A percentile compares a stretch with the other conserved stretches of the same genome.
These are phyloP conservation scores for Platanus orientalis DNA, from an alignment of 164 flowering plant species.

Conservation along the genomic window DNA sequence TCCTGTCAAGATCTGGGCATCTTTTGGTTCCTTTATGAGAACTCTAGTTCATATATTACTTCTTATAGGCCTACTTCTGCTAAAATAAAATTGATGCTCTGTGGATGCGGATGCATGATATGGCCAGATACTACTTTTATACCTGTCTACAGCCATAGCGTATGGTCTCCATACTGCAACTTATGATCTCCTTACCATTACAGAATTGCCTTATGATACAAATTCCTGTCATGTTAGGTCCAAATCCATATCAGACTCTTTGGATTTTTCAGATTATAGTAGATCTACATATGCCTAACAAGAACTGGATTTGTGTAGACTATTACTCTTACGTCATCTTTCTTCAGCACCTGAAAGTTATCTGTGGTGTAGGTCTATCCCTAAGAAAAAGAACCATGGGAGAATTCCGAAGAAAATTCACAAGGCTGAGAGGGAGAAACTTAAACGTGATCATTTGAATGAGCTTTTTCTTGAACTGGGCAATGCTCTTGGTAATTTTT, in stretches of 20 bases:
- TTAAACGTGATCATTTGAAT: slow-evolving; percentile 80
- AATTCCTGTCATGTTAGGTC: not conserved
- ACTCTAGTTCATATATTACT: too few relatives aligned
- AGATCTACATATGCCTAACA: not conserved
- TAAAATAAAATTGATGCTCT: too few relatives aligned
- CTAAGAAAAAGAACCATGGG: slow-evolving; percentile 40
- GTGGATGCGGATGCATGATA: too few relatives aligned
- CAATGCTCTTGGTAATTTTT: slow-evolving; percentile 57
- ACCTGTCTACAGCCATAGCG: too few relatives aligned
- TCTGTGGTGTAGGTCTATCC: slow-evolving; percentile 29
- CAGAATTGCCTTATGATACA: too few relatives aligned
- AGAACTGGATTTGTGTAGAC: too few relatives aligned
- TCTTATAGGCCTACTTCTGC: too few relatives aligned
- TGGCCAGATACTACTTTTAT: too few relatives aligned
- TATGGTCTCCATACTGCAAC: too few relatives aligned
- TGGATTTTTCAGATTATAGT: not conserved
- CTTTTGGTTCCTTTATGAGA: too few relatives aligned
- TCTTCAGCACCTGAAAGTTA: not conserved
- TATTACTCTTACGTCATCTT: not conserved
- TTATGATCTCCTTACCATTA: too few relatives aligned
- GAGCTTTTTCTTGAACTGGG: slow-evolving; percentile 66
- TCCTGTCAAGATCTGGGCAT: too few relatives aligned
- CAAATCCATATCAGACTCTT: not conserved
- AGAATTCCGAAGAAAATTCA: slow-evolving; percentile 68
- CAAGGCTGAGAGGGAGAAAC: slow-evolving; percentile 88